Evolutionary conservation across 768 basidiomycete species (phyloP), one percentile per base, ranked within the genome.

Genomic region (Pisolithus orientalis): DNA sequence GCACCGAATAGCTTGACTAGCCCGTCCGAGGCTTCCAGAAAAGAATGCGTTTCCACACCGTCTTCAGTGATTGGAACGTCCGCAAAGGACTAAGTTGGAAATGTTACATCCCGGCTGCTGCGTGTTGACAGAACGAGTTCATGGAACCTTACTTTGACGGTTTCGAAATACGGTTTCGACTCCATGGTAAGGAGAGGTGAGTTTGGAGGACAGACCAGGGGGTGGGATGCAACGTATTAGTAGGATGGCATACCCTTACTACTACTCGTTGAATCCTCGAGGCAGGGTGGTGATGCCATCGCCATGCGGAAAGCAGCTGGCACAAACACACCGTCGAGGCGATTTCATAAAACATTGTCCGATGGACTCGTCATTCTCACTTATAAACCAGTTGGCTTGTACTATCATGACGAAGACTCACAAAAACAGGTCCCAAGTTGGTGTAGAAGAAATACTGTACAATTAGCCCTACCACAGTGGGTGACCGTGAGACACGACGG

Each of bases 1-100:
- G 53, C 56, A 85, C 87, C 84, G 63, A 88, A 88, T 72, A 89
- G 72, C 50, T 78, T 72, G 14, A 86, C 75, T 27, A 98, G 77
- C 16, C 90, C 94, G 68, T 95, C 91, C 17, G 91, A 83, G 1
- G 94, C 94, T 62, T 90, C 85, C 44, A 93, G 75, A 74, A 98
- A 98, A 11, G 77, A 67, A 17, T 72, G 62, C 0, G 93, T 91
- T 63, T 93, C 84, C 47, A 98, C 82, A 13, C 94, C 94, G 4
- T 75, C 71, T 42, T 80, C 75, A n/a, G 80, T 82, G 58, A 89
- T 74, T 14, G 83, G 79, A 39, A 97, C 90, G 56, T 95, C 89
- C 60, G 79, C 82, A 68, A 90, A 97, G 9, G 90, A 93, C 94
- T 96, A 57, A 27, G 50, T 14, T 46, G 31, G 42, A 43, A 39